A percentile compares a stretch with the other conserved stretches of the same genome.
Conservation (phyloP, 1,284 basidiomycete species). For the Cystobasidiaceae sp. region DNA sequence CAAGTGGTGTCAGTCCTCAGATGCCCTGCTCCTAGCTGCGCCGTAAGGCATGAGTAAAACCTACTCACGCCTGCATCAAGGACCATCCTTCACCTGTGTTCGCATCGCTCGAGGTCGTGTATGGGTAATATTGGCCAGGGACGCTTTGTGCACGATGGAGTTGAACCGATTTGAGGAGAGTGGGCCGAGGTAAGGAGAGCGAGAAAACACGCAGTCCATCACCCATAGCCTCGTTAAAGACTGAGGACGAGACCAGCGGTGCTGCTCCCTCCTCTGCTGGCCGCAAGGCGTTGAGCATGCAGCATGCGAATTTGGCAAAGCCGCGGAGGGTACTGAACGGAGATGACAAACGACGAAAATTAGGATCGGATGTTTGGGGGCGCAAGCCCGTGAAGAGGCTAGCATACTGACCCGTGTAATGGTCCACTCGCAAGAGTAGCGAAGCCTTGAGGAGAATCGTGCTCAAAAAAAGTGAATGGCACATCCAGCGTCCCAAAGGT, state of each 20-base stretch:
- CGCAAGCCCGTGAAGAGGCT: not conserved
- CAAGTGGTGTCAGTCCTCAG: not conserved
- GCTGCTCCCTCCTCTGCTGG: not conserved
- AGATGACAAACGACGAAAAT: no score
- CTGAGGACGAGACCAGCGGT: not conserved
- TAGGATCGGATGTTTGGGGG: no score
- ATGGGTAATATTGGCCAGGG: not conserved
- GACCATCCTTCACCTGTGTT: not conserved
- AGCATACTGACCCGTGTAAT: not conserved
- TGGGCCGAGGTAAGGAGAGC: not conserved
- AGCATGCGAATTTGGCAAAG: not conserved
- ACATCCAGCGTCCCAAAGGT: not conserved
- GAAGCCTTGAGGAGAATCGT: not conserved
- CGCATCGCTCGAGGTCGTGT: not conserved
- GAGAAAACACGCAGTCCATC: not conserved
- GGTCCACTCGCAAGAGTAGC: not conserved
- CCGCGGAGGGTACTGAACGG: not conserved
- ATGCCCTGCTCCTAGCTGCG: not conserved
- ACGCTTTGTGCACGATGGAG: not conserved
- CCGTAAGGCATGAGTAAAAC: not conserved
- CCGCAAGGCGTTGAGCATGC: not conserved
- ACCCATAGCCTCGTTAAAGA: not conserved
- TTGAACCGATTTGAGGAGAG: not conserved
- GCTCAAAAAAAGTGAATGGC: not conserved
- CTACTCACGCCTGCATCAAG: not conserved